A percentile compares a stretch with the other conserved stretches of the same genome.
phyloP scores from a whole-genome alignment of 2,329 filamentous ascomycete species.

The Alternaria triticina region DNA sequence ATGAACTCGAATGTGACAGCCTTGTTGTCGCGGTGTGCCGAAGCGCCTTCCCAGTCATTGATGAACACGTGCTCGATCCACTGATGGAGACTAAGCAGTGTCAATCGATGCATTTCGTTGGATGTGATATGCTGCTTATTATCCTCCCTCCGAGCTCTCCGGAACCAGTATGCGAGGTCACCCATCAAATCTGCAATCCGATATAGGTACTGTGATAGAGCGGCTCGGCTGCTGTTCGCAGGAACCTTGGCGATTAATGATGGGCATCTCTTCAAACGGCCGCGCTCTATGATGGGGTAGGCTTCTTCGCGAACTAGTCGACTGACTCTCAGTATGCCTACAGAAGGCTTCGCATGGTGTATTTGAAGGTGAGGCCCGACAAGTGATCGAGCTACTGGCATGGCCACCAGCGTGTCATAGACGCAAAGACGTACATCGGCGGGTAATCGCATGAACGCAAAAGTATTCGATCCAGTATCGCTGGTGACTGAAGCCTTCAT shows the following conservation, averaged over 20 bases:
- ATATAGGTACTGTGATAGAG: background rate
- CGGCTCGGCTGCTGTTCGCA: background rate
- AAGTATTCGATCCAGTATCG: background rate
- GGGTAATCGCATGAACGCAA: background rate
- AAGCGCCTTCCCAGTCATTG: background rate
- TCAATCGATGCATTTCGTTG: background rate
- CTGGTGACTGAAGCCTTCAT: background rate
- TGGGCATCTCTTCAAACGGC: background rate
- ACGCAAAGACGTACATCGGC: background rate
- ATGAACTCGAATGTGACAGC: background rate
- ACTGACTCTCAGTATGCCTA: background rate
- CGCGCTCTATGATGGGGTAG: background rate
- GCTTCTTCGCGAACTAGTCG: background rate
- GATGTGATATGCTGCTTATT: background rate
- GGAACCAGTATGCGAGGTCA: accelerated
- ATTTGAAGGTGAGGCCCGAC: background rate
- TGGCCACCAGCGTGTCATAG: background rate
- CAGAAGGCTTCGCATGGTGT: background rate
- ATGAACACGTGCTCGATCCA: background rate
- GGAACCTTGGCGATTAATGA: background rate
- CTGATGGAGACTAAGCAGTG: background rate
- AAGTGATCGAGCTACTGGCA: background rate
- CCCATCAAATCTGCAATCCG: background rate
- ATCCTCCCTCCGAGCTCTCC: background rate
- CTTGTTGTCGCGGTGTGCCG: background rate